A percentile compares a stretch with the other conserved stretches of the same genome.
These are phyloP conservation scores for maize (Zea mays) DNA, from an alignment of 176 grass and related monocot species.

Conservation along the genomic window DNA sequence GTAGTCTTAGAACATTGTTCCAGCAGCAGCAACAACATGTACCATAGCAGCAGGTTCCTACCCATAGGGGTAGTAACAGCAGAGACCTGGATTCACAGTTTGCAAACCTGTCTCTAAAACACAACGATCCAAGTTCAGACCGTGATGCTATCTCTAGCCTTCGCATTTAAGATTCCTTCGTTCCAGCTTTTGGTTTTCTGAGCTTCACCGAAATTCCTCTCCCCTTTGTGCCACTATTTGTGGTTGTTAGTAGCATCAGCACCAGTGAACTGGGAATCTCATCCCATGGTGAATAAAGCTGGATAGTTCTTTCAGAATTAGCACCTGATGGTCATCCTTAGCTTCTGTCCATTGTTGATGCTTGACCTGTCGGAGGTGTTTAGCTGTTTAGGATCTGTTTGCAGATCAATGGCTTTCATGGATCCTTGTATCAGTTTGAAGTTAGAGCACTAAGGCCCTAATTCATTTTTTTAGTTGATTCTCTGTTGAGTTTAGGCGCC, in stretches of 20 bases:
- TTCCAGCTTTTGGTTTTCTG: slow-evolving; percentile 33
- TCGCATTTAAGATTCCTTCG: slow-evolving; percentile 53
- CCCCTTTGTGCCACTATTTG: slow-evolving; percentile 27
- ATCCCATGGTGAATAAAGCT: slow-evolving; percentile 34
- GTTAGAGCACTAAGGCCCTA: slow-evolving; percentile 29
- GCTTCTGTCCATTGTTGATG: slow-evolving; percentile 44
- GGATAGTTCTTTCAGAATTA: slow-evolving; percentile 45
- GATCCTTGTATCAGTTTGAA: slow-evolving; percentile 44
- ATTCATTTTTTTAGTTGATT: slow-evolving; percentile 48
- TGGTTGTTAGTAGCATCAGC: slow-evolving; percentile 22
- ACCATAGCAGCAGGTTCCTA: slow-evolving; percentile 44
- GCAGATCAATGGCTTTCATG: slow-evolving; percentile 43
- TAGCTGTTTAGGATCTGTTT: slow-evolving; percentile 47
- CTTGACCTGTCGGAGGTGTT: slow-evolving; percentile 79
- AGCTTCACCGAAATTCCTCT: slow-evolving; percentile 33
- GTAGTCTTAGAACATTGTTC: slow-evolving; percentile 62
- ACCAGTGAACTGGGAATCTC: slow-evolving; percentile 37
- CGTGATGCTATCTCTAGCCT: slow-evolving; percentile 50
- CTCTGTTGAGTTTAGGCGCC: slow-evolving; percentile 13
- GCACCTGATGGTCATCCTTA: slow-evolving; percentile 77
- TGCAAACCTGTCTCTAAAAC: slow-evolving; percentile 72
- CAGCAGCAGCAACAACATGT: slow-evolving; percentile 66
- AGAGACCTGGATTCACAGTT: slow-evolving; percentile 83
- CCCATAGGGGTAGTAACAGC: slow-evolving; percentile 64
- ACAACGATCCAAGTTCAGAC: slow-evolving; percentile 54